Evolutionary conservation across 2,329 filamentous ascomycete genomes (phyloP), one percentile per base, ranked within the genome.

Genomic region (Colletotrichum eremochloae): DNA sequence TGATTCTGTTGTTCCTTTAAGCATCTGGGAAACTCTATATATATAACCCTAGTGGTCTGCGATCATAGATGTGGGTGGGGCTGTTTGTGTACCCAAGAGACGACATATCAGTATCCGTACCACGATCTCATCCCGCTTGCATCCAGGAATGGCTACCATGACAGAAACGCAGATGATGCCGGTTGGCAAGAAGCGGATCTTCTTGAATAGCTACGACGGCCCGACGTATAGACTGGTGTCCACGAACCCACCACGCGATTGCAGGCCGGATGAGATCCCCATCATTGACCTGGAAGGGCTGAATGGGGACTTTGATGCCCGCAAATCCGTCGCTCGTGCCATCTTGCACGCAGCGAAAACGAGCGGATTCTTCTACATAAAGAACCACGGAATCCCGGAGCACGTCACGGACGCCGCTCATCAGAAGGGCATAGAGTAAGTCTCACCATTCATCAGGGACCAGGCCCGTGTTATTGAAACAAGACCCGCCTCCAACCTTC

Each of bases 301-400:
- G 1, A 76, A 81, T 36, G 80, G 83, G n/a, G 75, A 79, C 4
- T 52, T 82, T 0, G 75, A 80, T 7, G 80, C 80, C 3, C 80
- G 83, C 0, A 81, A 81, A 48, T 72, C 74, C 1, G 76, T 86
- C 1, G 85, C 85, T 0, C 62, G 74, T 4, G 75, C 80, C 15
- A 81, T 87, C 3, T 78, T 79, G 60, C 75, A 78, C 14, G 84
- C 84, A 0, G 81, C 83, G 5, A 77, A 83, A 31, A 83, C 80
- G 48, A 85, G 80, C 0, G 85, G 85, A 0, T 86, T 86, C 75
- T 86, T 86, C 74, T 86, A 86, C 68, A 79, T 86, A 70, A 82
- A 81, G 71, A 85, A 86, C 53, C 82, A 85, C 75, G 83, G 83
- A 0, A 83, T 85, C 15, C 65, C 79, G 0, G 77, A 81, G 40